These are phyloP conservation scores for Plasmodium vivax DNA, from an alignment of 169 alveolate genomes.

Conservation along the genomic window DNA sequence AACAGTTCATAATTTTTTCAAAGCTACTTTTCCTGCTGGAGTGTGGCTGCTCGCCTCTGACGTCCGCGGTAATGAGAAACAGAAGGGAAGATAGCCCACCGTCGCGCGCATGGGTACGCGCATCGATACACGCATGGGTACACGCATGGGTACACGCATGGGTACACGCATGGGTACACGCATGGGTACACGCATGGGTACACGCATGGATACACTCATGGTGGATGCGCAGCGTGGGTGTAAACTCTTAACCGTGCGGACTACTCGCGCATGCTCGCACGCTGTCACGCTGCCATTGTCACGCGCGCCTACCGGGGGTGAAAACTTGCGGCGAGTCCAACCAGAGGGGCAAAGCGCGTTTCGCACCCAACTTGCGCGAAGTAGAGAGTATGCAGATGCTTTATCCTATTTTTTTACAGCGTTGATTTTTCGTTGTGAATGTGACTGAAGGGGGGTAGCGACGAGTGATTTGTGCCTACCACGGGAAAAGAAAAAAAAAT, in stretches of 20 bases:
- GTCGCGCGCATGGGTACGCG: background rate
- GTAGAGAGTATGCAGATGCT: slow-evolving; percentile 1
- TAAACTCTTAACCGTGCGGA: background rate
- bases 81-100: background rate
- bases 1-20: slow-evolving; percentile 22
- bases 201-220: background rate
- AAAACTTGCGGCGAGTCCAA: background rate
- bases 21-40: background rate
- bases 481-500: background rate
- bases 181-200: no score
- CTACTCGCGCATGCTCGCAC: background rate
- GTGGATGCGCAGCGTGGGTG: background rate
- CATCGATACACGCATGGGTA: background rate
- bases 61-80: background rate
- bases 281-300: background rate
- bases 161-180: background rate
- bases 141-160: background rate
- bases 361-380: background rate
- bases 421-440: background rate
- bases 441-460: background rate
- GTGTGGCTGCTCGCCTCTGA: background rate
- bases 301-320: background rate
- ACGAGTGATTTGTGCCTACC: background rate
- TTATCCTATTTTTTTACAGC: background rate
- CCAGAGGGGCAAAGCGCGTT: background rate